Conservation (phyloP, 441 rosid species). For the Corymbia citriodora region DNA sequence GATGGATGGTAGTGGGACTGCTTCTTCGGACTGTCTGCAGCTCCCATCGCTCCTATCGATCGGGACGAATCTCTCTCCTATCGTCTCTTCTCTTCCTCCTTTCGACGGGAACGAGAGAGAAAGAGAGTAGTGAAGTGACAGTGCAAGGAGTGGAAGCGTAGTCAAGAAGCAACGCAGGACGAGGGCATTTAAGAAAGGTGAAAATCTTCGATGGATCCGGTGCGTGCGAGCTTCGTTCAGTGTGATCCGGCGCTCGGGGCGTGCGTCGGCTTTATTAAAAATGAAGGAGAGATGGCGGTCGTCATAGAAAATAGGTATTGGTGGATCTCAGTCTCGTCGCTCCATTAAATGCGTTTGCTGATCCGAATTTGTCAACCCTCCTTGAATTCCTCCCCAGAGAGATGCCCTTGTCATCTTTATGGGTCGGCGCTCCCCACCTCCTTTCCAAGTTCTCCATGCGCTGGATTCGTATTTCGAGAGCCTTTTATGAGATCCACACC, state of each 20-base stretch:
- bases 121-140: not conserved
- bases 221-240: not conserved
- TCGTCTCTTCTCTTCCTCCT: not conserved
- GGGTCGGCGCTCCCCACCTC: not conserved
- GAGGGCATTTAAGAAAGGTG: not conserved
- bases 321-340: not conserved
- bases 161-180: not conserved
- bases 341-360: not conserved
- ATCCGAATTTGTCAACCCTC: not conserved
- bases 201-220: not conserved
- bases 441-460: not conserved
- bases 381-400: not conserved
- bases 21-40: constrained; percentile 20
- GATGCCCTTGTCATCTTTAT: not conserved
- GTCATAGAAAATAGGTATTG: not conserved
- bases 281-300: not conserved
- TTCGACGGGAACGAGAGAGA: not conserved
- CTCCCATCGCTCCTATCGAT: not conserved
- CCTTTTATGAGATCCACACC: not conserved
- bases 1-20: constrained; percentile 1
- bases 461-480: not conserved
- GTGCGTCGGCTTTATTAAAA: not conserved
- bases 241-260: not conserved
- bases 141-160: not conserved
- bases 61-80: not conserved